Evolutionary conservation across 2,329 filamentous ascomycete species (phyloP).

Genomic region (Paraconiothyrium brasiliense): DNA sequence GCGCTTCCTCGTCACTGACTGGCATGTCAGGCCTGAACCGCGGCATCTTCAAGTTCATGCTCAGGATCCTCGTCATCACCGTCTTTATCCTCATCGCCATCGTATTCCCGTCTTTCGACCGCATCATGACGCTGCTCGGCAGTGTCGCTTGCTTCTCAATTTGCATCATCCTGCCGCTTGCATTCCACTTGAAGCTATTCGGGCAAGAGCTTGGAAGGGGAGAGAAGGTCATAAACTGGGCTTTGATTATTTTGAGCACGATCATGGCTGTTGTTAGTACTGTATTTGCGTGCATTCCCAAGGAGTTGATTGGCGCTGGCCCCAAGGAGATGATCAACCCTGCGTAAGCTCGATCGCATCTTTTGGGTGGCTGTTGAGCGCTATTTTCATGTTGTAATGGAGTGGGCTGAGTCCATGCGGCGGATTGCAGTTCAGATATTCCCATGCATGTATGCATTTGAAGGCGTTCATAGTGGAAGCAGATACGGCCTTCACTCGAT

Average conservation of each 20-base stretch:
- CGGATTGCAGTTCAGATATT: not conserved
- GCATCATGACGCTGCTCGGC: slow-evolving; percentile 90
- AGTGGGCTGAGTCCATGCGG: not conserved
- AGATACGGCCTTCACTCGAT: not conserved
- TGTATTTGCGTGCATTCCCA: slow-evolving; percentile 87
- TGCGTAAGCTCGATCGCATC: not conserved
- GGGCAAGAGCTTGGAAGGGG: slow-evolving; percentile 70
- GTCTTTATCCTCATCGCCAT: slow-evolving; percentile 80
- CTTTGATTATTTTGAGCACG: slow-evolving; percentile 74
- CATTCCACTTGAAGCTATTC: slow-evolving; percentile 92
- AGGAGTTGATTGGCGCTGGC: slow-evolving; percentile 68
- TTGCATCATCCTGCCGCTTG: slow-evolving; percentile 87
- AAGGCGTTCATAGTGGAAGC: not conserved
- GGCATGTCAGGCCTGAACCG: slow-evolving; percentile 67
- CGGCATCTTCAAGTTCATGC: slow-evolving; percentile 65
- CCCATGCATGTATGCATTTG: slow-evolving; percentile 6
- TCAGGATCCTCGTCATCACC: slow-evolving; percentile 74
- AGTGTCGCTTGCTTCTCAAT: slow-evolving; percentile 92
- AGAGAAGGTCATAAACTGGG: slow-evolving; percentile 74
- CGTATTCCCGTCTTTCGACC: slow-evolving; percentile 80
- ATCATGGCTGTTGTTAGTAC: slow-evolving; percentile 80
- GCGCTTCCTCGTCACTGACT: slow-evolving; percentile 58
- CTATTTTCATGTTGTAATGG: not conserved
- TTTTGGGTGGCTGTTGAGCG: not conserved
- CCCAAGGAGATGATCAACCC: slow-evolving; percentile 29